Percentiles rank a stretch among this genome's conserved stretches.
phyloP scores from a whole-genome alignment of 768 basidiomycete genomes.

The Russula earlei region DNA sequence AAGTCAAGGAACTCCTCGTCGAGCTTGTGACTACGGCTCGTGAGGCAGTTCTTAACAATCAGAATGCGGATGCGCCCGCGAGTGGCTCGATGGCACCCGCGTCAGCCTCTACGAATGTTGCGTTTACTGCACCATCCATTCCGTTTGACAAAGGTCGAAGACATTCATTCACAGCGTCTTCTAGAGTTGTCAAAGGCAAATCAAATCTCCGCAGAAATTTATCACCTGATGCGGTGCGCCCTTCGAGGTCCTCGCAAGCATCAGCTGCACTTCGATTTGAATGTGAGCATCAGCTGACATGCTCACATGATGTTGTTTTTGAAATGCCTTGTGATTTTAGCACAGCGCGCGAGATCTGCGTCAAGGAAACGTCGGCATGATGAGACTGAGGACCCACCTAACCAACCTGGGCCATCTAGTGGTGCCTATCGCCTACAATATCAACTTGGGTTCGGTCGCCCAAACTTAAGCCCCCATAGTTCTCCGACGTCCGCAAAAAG shows the following conservation, averaged over 20 bases:
- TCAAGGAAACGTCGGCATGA: constrained; percentile 67
- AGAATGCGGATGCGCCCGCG: constrained; percentile 20
- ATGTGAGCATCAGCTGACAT: constrained; percentile 23
- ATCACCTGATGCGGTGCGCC: constrained; percentile 27
- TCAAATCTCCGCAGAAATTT: constrained; percentile 25
- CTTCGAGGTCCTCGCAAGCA: constrained; percentile 23
- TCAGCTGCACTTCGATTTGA: constrained; percentile 26
- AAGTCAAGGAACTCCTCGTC: constrained; percentile 72
- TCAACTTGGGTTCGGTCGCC: constrained; percentile 27
- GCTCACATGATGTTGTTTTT: not conserved
- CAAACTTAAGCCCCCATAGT: constrained; percentile 55
- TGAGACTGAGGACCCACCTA: constrained; percentile 47
- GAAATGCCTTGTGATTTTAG: constrained; percentile 27
- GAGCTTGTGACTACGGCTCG: constrained; percentile 62
- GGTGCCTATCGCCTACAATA: constrained; percentile 20
- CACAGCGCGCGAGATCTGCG: constrained; percentile 63
- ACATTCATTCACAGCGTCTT: constrained; percentile 18
- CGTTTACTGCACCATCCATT: constrained; percentile 1
- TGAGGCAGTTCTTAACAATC: constrained; percentile 45
- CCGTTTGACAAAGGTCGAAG: constrained; percentile 17
- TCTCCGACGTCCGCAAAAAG: constrained; percentile 62
- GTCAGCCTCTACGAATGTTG: not conserved
- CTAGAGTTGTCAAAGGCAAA: constrained; percentile 20
- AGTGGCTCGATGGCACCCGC: constrained; percentile 14
- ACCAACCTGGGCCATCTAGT: constrained; percentile 21